These are phyloP conservation scores for Rosa persica DNA, from an alignment of 306 rosid species.

Conservation along the genomic window DNA sequence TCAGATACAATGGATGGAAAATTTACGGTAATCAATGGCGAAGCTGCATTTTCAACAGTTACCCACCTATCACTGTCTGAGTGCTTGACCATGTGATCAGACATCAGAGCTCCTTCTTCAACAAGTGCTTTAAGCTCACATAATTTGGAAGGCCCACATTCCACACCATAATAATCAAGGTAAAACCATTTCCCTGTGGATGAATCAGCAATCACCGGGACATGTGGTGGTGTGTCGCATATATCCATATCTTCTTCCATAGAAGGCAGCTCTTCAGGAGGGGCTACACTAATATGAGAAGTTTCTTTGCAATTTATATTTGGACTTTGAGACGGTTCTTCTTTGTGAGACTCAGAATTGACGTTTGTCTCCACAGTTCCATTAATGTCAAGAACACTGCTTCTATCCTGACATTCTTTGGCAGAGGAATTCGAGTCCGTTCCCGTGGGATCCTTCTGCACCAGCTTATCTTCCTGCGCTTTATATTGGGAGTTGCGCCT, in stretches of 20 bases:
- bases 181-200: slow-evolving; percentile 91
- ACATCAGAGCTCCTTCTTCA: slow-evolving; percentile 75
- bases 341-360: slow-evolving; percentile 44
- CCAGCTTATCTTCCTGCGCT: slow-evolving; percentile 59
- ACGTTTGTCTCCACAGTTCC: slow-evolving; percentile 46
- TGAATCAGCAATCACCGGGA: slow-evolving; percentile 57
- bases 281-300: slow-evolving; percentile 41
- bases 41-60: slow-evolving; percentile 92
- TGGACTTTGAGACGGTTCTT: slow-evolving; percentile 59
- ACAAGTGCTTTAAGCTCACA: slow-evolving; percentile 81
- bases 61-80: slow-evolving; percentile 88
- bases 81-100: slow-evolving; percentile 94
- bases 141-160: slow-evolving; percentile 78
- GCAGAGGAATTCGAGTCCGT: slow-evolving; percentile 38
- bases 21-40: slow-evolving; percentile 64
- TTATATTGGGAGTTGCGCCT: slow-evolving; percentile 42
- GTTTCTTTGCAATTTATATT: slow-evolving; percentile 45
- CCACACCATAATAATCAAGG: slow-evolving; percentile 79
- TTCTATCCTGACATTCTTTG: slow-evolving; percentile 60
- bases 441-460: slow-evolving; percentile 50
- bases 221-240: slow-evolving; percentile 97
- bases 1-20: slow-evolving; percentile 73
- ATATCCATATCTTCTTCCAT: slow-evolving; percentile 99
- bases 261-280: slow-evolving; percentile 75
- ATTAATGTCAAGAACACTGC: slow-evolving; percentile 32